These are phyloP conservation scores for Dimargaris xerosporica DNA, from an alignment of 192 early-diverging fungal species.

Conservation along the genomic window DNA sequence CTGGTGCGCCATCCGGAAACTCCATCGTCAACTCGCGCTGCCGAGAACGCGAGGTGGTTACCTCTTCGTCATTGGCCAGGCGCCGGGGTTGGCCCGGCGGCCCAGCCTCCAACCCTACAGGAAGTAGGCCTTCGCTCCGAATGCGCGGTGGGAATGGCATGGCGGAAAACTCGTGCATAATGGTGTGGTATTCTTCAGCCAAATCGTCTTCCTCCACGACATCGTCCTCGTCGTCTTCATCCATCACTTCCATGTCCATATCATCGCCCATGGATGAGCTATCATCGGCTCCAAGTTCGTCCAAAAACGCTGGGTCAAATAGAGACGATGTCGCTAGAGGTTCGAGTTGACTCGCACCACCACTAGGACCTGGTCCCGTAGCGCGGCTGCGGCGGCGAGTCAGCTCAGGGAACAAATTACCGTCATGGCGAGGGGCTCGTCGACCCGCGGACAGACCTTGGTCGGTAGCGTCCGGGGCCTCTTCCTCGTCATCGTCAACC, in stretches of 20 bases:
- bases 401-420: too few species aligned
- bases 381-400: too few species aligned
- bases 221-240: constrained; percentile 10
- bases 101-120: background rate
- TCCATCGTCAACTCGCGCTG: too few species aligned
- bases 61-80: constrained; percentile 5
- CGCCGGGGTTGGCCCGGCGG: background rate
- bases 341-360: background rate
- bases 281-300: background rate
- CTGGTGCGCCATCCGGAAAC: too few species aligned
- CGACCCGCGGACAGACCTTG: background rate
- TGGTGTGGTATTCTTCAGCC: constrained; percentile 5
- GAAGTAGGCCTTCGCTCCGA: too few species aligned
- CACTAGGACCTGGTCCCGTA: background rate
- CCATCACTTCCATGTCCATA: background rate
- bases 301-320: background rate
- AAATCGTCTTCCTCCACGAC: constrained; percentile 9
- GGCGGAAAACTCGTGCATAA: too few species aligned
- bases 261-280: background rate
- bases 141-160: too few species aligned
- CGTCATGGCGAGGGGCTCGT: too few species aligned
- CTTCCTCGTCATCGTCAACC: background rate
- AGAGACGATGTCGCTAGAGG: background rate
- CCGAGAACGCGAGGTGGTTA: background rate
- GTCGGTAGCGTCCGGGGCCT: background rate